Percentiles rank a stretch among this genome's conserved stretches.
These are phyloP conservation scores for Myxozyma neglecta DNA, from an alignment of 805 yeast genomes.

Conservation along the genomic window DNA sequence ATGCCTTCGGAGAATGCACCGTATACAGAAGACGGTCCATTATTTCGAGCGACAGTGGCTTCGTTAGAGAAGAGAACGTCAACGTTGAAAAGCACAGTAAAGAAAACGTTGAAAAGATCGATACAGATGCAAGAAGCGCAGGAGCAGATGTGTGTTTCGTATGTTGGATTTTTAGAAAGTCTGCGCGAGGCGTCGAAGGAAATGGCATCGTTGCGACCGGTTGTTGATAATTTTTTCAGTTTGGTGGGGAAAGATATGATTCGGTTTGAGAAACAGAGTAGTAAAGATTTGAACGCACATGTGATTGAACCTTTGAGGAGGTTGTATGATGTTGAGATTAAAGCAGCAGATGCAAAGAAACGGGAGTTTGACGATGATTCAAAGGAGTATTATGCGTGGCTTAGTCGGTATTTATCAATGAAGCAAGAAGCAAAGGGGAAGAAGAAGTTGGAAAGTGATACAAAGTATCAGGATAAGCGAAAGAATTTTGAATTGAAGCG, in stretches of 20 bases:
- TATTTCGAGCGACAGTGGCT: slow-evolving; percentile 45
- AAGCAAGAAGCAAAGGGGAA: slow-evolving; percentile 40
- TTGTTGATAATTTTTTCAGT: slow-evolving; percentile 39
- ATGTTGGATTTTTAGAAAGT: slow-evolving; percentile 35
- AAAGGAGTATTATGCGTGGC: slow-evolving; percentile 47
- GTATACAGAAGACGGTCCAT: slow-evolving; percentile 49
- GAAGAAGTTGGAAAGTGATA: slow-evolving; percentile 40
- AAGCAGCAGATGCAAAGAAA: slow-evolving; percentile 43
- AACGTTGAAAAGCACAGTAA: slow-evolving; percentile 40
- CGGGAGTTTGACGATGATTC: slow-evolving; percentile 49
- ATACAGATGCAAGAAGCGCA: slow-evolving; percentile 41
- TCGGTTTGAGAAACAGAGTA: slow-evolving; percentile 28
- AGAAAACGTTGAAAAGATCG: slow-evolving; percentile 43
- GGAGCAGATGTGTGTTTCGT: slow-evolving; percentile 15
- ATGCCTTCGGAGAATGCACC: slow-evolving; percentile 25
- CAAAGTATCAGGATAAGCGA: slow-evolving; percentile 45
- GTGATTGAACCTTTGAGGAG: slow-evolving; percentile 44
- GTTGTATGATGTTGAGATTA: slow-evolving; percentile 46
- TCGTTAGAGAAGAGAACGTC: slow-evolving; percentile 43
- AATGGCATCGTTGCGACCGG: slow-evolving; percentile 38
- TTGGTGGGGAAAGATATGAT: slow-evolving; percentile 29
- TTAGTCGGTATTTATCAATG: slow-evolving; percentile 44
- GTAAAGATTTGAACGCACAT: slow-evolving; percentile 38
- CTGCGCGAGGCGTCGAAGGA: slow-evolving; percentile 40
- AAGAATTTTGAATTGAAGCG: slow-evolving; percentile 45